Evolutionary conservation across 2,329 filamentous ascomycete species (phyloP), one percentile per base, ranked within the genome.

Genomic region (Berkeleyomyces basicola): DNA sequence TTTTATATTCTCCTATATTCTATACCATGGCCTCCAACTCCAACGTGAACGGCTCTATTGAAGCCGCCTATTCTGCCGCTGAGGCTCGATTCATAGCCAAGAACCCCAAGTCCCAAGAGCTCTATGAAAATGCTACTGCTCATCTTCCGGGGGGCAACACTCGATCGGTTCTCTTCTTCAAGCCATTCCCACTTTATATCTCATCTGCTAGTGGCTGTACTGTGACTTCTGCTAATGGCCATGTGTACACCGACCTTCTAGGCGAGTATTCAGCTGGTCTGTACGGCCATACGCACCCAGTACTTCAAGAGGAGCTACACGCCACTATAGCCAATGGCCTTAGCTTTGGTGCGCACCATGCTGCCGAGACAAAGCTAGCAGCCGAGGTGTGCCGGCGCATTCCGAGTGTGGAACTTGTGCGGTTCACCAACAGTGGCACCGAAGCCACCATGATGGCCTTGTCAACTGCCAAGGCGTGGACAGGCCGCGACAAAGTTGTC

Each of bases 361-460:
- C 69, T 9, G 73, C 79, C 58, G 83, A 87, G 70, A 71, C 74
- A 7, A 67, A 73, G 14, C 73, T 82, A 31, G 83, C 82, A 0
- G 67, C 71, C 7, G 68, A 76, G n/a, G 69, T 86, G n/a, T 78
- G 76, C 63, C 67, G 71, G 7, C 75, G 83, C 3, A 85, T 86
- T 66, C 43, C 62, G 9, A 67, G 70, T 0, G 71, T 85, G 4
- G 81, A 83, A 5, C 74, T 76, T 10, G 71, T 85, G 3, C 76
- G 84, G 1, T 85, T 86, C 70, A 77, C 79, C 49, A 86, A 86
- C 70, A 84, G 81, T 0, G 84, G 84, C 1, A 87, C 84, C 0
- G 84, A 86, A 69, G 82, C 82, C 3, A 86, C 82, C 59, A 73
- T 82, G 4, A 79, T 83, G 68, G 82, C 82, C 2, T 68, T 86